phyloP scores from a whole-genome alignment of 2,329 filamentous ascomycete species.

The Coniochaeta sp. region DNA sequence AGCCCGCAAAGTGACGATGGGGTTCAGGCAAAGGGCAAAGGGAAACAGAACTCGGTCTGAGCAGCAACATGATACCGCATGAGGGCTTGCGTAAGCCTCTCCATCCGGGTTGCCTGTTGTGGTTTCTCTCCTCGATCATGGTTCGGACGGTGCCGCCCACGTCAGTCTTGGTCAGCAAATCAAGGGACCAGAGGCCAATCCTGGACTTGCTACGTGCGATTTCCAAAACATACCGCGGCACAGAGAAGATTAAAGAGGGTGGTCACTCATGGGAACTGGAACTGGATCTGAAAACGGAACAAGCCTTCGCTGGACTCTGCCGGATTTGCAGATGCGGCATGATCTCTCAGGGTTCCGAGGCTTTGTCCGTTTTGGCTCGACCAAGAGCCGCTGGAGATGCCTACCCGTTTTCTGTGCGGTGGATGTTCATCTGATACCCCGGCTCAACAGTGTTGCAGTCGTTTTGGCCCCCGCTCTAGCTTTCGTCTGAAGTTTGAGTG shows the following conservation, averaged over 20 bases:
- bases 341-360: background rate
- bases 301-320: background rate
- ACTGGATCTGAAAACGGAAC: background rate
- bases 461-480: background rate
- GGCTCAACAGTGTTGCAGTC: background rate
- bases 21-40: conserved; percentile 9
- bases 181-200: background rate
- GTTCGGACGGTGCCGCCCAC: background rate
- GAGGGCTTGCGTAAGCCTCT: background rate
- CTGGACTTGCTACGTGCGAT: background rate
- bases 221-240: conserved; percentile 2
- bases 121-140: background rate
- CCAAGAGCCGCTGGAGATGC: background rate
- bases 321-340: background rate
- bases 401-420: background rate
- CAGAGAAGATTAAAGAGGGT: conserved; percentile 8
- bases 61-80: background rate
- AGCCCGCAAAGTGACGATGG: conserved; percentile 4
- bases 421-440: background rate
- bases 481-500: background rate
- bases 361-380: background rate
- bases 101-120: background rate
- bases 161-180: background rate
- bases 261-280: conserved; percentile 3
- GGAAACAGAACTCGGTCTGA: conserved; percentile 2